These are phyloP conservation scores for Hondaea fermentalgiana DNA, from an alignment of 108 stramenopile species.

Conservation along the genomic window DNA sequence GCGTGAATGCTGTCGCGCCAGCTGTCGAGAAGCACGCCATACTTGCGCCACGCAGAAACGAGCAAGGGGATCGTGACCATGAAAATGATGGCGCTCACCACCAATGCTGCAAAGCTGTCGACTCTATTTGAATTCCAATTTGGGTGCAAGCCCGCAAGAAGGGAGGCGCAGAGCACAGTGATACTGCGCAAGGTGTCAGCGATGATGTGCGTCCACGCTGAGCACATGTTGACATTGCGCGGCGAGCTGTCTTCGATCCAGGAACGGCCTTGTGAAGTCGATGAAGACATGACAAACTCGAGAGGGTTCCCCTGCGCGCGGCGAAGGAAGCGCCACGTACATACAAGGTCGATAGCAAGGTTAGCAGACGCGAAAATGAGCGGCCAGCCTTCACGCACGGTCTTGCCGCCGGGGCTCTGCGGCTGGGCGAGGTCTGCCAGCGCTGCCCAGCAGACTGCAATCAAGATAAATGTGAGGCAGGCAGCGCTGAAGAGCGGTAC, in stretches of 20 bases:
- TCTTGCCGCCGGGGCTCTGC: too few species aligned
- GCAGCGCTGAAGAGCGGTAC: background rate
- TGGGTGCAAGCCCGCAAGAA: background rate
- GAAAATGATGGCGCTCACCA: background rate
- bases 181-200: conserved; percentile 1
- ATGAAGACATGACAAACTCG: background rate
- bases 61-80: background rate
- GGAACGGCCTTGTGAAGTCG: background rate
- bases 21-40: background rate
- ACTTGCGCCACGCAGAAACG: background rate
- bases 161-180: background rate
- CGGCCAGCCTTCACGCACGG: too few species aligned
- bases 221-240: background rate
- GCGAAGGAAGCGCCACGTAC: too few species aligned
- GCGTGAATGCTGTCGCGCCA: background rate
- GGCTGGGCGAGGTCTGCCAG: background rate
- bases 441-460: background rate
- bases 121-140: background rate
- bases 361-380: too few species aligned
- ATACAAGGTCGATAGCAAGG: too few species aligned
- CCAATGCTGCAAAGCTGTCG: background rate
- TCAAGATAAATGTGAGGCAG: background rate
- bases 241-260: background rate
- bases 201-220: background rate
- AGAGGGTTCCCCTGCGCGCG: background rate